Percentiles rank a stretch among this genome's conserved stretches.
Evolutionary conservation across 495 filamentous ascomycete species (phyloP).

Genomic region (Bombardia bombarda): DNA sequence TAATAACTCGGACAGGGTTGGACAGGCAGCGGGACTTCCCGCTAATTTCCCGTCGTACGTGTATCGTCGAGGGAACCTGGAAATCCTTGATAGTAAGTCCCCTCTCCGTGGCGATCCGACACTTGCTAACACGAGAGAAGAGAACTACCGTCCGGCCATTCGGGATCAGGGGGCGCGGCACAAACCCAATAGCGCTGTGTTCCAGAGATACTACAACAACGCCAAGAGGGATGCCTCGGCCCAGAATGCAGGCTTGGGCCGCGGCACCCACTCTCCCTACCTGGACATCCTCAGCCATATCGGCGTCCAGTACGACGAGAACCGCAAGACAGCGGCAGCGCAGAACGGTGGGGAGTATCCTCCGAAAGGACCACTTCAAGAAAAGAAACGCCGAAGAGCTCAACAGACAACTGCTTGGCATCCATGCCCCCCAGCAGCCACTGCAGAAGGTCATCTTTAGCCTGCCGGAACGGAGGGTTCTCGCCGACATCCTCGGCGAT

Average conservation of each 20-base stretch:
- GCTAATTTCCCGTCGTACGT: too few species aligned
- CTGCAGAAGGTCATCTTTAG: not conserved
- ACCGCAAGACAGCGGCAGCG: slow-evolving; percentile 8
- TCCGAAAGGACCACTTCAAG: slow-evolving; percentile 5
- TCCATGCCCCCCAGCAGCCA: slow-evolving; percentile 1
- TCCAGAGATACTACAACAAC: slow-evolving; percentile 10
- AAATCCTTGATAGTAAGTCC: slow-evolving; percentile 9
- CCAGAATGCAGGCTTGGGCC: slow-evolving; percentile 11
- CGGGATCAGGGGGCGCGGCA: slow-evolving; percentile 10
- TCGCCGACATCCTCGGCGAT: not conserved
- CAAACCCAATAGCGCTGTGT: slow-evolving; percentile 8
- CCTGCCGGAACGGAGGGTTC: slow-evolving; percentile 5
- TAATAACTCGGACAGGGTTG: too few species aligned
- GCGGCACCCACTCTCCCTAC: slow-evolving; percentile 10
- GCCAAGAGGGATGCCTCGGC: slow-evolving; percentile 10
- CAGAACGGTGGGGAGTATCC: slow-evolving; percentile 1
- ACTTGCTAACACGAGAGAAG: slow-evolving; percentile 4
- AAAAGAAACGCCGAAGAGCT: slow-evolving; percentile 7
- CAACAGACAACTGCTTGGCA: slow-evolving; percentile 7
- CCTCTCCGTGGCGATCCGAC: not conserved
- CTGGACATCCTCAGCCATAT: slow-evolving; percentile 12
- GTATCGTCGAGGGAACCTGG: slow-evolving; percentile 7
- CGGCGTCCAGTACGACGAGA: slow-evolving; percentile 7
- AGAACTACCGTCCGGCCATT: slow-evolving; percentile 5
- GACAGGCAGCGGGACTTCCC: too few species aligned